Conservation (phyloP, 140 eudicot genomes). For the Flaveria floridana region DNA sequence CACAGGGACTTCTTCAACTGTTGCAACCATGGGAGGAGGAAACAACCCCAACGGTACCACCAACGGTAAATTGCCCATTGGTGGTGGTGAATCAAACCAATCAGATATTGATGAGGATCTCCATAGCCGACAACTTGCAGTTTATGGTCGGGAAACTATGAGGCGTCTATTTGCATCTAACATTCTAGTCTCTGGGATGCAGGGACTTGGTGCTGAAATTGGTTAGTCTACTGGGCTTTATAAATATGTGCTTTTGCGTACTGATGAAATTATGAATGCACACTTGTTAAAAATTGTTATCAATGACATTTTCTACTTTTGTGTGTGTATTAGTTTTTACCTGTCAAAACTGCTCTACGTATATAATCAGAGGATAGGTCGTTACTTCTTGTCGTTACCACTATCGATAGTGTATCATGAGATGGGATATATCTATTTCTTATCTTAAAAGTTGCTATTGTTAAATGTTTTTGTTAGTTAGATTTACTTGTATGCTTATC, state of each 20-base stretch:
- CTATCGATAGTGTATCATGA: neutral
- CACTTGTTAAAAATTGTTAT: neutral
- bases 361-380: slow-evolving; percentile 3
- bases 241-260: neutral
- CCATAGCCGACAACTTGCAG: slow-evolving; percentile 95
- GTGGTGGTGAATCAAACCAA: slow-evolving; percentile 36
- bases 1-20: slow-evolving; percentile 30
- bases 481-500: neutral
- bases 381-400: neutral
- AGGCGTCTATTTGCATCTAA: slow-evolving; percentile 76
- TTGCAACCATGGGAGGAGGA: slow-evolving; percentile 49
- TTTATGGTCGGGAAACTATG: slow-evolving; percentile 95
- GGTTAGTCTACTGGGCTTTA: slow-evolving; percentile 43
- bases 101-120: slow-evolving; percentile 89
- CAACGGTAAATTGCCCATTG: slow-evolving; percentile 40
- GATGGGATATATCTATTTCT: neutral
- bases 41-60: slow-evolving; percentile 43
- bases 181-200: slow-evolving; percentile 79
- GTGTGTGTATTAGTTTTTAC: neutral
- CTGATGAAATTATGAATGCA: neutral
- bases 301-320: neutral
- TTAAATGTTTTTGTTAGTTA: neutral
- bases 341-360: neutral
- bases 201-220: slow-evolving; percentile 92
- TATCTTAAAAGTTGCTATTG: neutral